These are phyloP conservation scores for Hymenoscyphus fraxineus DNA, from an alignment of 2,329 filamentous ascomycete species.

Conservation along the genomic window DNA sequence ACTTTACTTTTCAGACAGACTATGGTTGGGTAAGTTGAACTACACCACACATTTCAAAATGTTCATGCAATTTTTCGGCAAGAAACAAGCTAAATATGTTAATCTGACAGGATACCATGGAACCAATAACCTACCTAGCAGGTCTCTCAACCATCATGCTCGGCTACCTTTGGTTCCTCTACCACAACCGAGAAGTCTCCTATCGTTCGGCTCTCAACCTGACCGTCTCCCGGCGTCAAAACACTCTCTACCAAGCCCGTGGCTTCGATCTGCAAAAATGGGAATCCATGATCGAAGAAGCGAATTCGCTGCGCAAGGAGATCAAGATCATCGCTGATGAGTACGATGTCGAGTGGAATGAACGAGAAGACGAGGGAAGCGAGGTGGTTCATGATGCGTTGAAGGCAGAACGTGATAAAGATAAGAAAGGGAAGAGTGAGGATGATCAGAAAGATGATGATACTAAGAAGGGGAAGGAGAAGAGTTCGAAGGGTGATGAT, in stretches of 20 bases:
- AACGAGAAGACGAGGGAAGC: conserved; percentile 67
- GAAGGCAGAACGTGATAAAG: conserved; percentile 45
- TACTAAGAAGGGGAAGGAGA: conserved; percentile 15
- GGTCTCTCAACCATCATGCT: conserved; percentile 83
- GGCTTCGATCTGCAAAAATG: conserved; percentile 75
- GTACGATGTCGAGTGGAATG: conserved; percentile 89
- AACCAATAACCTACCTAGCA: conserved; percentile 85
- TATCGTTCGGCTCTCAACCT: conserved; percentile 85
- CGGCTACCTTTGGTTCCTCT: conserved; percentile 90
- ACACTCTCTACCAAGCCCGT: conserved; percentile 67
- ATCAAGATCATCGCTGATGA: conserved; percentile 77
- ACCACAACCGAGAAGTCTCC: conserved; percentile 83
- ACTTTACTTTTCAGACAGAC: conserved; percentile 66
- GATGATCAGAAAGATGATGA: conserved; percentile 38
- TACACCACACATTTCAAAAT: too few species aligned
- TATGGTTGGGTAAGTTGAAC: conserved; percentile 59
- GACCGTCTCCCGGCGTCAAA: conserved; percentile 75
- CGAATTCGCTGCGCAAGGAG: conserved; percentile 71
- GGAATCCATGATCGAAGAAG: conserved; percentile 76
- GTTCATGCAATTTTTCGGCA: neutral
- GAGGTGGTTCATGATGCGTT: conserved; percentile 58
- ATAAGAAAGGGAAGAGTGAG: conserved; percentile 36
- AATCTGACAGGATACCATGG: conserved; percentile 48
- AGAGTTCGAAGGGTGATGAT: conserved; percentile 5
- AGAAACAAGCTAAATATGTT: neutral